These are phyloP conservation scores for Gossypium anomalum DNA, from an alignment of 345 rosid genomes.

Conservation along the genomic window DNA sequence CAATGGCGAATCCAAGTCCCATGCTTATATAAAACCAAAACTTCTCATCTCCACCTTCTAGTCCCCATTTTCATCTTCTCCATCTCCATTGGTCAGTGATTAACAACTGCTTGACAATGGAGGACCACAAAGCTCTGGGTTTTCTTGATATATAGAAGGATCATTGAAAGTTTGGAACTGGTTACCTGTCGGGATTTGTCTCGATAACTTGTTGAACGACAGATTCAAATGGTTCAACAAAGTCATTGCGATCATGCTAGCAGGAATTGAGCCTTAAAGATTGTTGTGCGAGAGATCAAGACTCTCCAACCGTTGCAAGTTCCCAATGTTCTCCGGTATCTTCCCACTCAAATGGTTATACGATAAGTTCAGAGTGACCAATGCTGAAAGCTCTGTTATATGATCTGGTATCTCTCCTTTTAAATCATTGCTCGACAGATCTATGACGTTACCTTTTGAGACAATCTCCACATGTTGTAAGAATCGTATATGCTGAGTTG, in stretches of 20 bases:
- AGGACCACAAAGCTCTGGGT: slow-evolving; percentile 19
- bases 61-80: neutral
- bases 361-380: slow-evolving; percentile 18
- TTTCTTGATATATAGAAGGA: slow-evolving; percentile 18
- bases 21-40: neutral
- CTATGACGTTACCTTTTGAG: slow-evolving; percentile 6
- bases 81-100: neutral
- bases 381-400: slow-evolving; percentile 19
- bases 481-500: neutral
- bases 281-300: slow-evolving; percentile 30
- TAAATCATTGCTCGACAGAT: slow-evolving; percentile 24
- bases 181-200: slow-evolving; percentile 15
- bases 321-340: slow-evolving; percentile 12
- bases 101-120: slow-evolving; percentile 21
- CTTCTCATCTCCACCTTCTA: neutral
- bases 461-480: neutral
- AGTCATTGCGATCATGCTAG: slow-evolving; percentile 18
- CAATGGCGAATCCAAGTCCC: neutral
- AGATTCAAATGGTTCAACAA: slow-evolving; percentile 21
- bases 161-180: slow-evolving; percentile 21
- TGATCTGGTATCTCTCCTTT: slow-evolving; percentile 16
- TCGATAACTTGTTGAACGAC: slow-evolving; percentile 24
- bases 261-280: slow-evolving; percentile 25
- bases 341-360: slow-evolving; percentile 20
- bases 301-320: slow-evolving; percentile 15